Evolutionary conservation across 169 alveolate species (phyloP).

Genomic region (Eimeria sp.): DNA sequence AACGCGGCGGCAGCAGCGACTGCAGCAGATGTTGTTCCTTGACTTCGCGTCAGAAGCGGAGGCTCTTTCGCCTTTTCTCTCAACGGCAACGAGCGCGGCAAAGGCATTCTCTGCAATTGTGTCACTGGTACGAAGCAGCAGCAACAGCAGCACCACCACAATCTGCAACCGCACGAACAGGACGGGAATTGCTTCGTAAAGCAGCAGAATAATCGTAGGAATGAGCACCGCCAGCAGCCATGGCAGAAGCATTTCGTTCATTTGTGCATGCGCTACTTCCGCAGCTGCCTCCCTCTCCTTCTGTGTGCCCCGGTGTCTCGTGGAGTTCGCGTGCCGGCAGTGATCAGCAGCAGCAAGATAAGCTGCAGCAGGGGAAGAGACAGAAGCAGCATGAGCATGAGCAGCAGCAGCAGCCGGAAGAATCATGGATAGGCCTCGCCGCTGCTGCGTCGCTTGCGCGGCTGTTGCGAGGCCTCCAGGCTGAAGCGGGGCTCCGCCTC

Average conservation of each 20-base stretch:
- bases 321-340: not conserved
- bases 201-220: not conserved
- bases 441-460: constrained; percentile 75
- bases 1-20: constrained; percentile 12
- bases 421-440: constrained; percentile 71
- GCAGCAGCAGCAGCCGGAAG: constrained; percentile 57
- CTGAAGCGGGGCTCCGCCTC: constrained; percentile 68
- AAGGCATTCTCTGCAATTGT: constrained; percentile 77
- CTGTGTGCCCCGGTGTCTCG: constrained; percentile 9
- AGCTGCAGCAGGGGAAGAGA: not conserved
- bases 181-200: no score
- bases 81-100: constrained; percentile 57
- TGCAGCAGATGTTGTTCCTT: constrained; percentile 54
- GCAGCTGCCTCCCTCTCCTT: constrained; percentile 77
- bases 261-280: not conserved
- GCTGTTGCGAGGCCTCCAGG: constrained; percentile 60
- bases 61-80: constrained; percentile 43
- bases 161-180: not conserved
- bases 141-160: not conserved
- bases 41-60: not conserved
- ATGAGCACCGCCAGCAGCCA: constrained; percentile 4
- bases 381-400: constrained; percentile 6
- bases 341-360: not conserved
- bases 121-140: constrained; percentile 60
- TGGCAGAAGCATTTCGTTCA: not conserved